phyloP scores from a whole-genome alignment of 495 filamentous ascomycete genomes.

The Neurospora cerealis region DNA sequence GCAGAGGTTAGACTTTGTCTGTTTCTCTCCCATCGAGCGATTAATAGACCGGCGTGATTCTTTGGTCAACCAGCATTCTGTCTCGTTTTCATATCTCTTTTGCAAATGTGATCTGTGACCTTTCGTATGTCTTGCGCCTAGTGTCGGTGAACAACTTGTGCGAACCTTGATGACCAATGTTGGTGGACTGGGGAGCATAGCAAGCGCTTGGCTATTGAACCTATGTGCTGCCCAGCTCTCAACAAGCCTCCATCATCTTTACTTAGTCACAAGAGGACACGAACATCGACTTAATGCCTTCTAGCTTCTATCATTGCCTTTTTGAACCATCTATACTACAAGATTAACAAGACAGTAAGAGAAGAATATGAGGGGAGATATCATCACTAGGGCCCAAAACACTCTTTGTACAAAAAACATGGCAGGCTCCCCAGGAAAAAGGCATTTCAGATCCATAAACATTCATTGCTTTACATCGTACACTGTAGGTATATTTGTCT shows the following conservation, averaged over 20 bases:
- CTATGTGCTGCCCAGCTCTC: neutral
- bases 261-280: neutral
- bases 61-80: neutral
- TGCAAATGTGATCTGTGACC: neutral
- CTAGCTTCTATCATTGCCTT: constrained; percentile 18
- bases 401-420: constrained; percentile 6
- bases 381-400: constrained; percentile 12
- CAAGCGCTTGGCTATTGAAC: neutral
- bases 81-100: neutral
- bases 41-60: neutral
- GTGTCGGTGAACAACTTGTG: neutral
- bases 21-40: neutral
- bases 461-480: constrained; percentile 14
- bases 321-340: constrained; percentile 25
- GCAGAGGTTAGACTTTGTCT: neutral
- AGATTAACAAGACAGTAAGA: constrained; percentile 16
- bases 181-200: neutral
- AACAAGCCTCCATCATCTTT: neutral
- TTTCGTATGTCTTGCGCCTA: neutral
- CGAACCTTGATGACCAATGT: neutral
- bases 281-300: neutral
- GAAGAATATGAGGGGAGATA: constrained; percentile 23
- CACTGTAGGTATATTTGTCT: constrained; percentile 1
- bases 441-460: constrained; percentile 5
- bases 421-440: constrained; percentile 3